Conservation (phyloP, 345 rosid genomes). For the Balakata baccata region DNA sequence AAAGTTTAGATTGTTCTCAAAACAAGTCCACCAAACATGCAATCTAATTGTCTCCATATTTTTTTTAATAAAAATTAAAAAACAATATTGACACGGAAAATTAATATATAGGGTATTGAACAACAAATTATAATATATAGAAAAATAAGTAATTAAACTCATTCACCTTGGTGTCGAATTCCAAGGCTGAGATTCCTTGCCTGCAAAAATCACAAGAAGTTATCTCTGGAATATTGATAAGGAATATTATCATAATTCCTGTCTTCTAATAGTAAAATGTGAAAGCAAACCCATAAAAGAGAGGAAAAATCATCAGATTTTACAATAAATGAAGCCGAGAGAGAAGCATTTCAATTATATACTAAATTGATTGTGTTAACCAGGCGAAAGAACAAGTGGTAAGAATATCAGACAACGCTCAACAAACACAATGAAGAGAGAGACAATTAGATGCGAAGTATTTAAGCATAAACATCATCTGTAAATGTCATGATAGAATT, state of each 20-base stretch:
- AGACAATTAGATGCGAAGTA: not conserved
- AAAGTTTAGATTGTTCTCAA: not conserved
- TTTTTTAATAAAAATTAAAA: not conserved
- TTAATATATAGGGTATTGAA: not conserved
- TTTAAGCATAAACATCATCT: not conserved
- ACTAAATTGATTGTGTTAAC: too few species aligned
- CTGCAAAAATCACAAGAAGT: slow-evolving; percentile 26
- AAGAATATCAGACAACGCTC: too few species aligned
- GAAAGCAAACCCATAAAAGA: too few species aligned
- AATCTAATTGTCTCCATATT: not conserved
- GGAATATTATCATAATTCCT: not conserved
- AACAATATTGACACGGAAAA: not conserved
- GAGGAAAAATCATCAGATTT: too few species aligned
- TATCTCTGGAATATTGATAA: not conserved
- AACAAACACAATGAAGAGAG: too few species aligned
- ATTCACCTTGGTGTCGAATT: slow-evolving; percentile 80
- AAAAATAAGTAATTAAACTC: not conserved
- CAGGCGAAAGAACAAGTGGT: too few species aligned
- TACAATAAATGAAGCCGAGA: too few species aligned
- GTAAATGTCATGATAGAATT: not conserved
- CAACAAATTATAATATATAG: not conserved
- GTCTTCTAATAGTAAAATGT: too few species aligned
- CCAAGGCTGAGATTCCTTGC: slow-evolving; percentile 59
- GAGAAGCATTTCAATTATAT: too few species aligned
- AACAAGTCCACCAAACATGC: not conserved